phyloP scores from a whole-genome alignment of 2,329 filamentous ascomycete genomes.

The Neofusicoccum sp. region DNA sequence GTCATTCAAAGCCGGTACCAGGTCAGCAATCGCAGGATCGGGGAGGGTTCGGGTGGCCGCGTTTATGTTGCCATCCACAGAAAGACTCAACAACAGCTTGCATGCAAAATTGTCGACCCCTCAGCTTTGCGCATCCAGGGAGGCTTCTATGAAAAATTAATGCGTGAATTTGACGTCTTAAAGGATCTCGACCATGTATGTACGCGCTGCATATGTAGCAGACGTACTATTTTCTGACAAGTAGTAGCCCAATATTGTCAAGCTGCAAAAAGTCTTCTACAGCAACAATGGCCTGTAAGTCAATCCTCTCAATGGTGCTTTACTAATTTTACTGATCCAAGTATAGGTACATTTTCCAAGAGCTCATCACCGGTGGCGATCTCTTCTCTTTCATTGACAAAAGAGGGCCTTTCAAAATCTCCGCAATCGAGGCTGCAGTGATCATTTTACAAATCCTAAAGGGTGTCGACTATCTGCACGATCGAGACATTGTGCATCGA shows the following conservation, averaged over 20 bases:
- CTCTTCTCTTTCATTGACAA: constrained; percentile 61
- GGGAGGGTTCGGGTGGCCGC: constrained; percentile 44
- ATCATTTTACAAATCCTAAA: constrained; percentile 60
- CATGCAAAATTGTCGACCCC: constrained; percentile 64
- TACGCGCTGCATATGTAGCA: neutral
- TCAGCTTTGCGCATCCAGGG: neutral
- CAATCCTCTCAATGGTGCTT: neutral
- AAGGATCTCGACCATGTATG: constrained; percentile 56
- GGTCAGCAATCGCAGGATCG: constrained; percentile 55
- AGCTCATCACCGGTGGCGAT: constrained; percentile 62
- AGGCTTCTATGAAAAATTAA: constrained; percentile 17
- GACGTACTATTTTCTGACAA: neutral
- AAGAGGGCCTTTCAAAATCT: constrained; percentile 48
- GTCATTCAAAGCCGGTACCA: constrained; percentile 38
- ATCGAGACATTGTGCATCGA: constrained; percentile 58
- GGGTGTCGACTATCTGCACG: constrained; percentile 62
- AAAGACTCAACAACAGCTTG: constrained; percentile 60
- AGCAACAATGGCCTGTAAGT: constrained; percentile 54
- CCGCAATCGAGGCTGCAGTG: constrained; percentile 55
- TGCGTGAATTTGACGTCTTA: constrained; percentile 53
- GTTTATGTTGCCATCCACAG: constrained; percentile 55
- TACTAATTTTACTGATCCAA: neutral
- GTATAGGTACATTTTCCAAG: constrained; percentile 61
- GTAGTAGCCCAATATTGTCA: constrained; percentile 60
- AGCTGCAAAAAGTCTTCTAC: constrained; percentile 59